phyloP scores from a whole-genome alignment of 116 monocot species.

The Papilionanthe hybrid region DNA sequence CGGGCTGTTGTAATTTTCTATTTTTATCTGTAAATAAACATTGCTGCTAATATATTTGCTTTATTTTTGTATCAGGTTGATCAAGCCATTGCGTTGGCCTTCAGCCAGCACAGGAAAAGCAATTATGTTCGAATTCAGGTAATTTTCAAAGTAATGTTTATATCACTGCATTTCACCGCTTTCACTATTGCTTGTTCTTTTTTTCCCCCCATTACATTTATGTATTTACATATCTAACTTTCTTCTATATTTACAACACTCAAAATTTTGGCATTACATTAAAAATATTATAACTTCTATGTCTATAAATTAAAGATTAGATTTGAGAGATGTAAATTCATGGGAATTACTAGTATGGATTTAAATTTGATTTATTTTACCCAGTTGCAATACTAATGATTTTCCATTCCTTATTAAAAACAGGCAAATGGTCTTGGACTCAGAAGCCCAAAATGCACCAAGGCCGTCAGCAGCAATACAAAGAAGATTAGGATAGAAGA shows the following conservation, averaged over 20 bases:
- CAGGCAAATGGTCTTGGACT: background rate
- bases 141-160: background rate
- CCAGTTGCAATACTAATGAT: too few species aligned
- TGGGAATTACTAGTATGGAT: too few species aligned
- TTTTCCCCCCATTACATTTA: too few species aligned
- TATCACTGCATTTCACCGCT: background rate
- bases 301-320: too few species aligned
- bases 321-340: too few species aligned
- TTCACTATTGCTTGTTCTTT: too few species aligned
- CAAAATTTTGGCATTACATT: too few species aligned
- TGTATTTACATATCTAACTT: too few species aligned
- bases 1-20: too few species aligned
- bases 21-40: background rate
- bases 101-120: constrained; percentile 43
- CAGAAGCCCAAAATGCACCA: background rate
- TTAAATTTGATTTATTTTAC: too few species aligned
- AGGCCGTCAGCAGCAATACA: background rate
- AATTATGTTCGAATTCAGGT: constrained; percentile 27
- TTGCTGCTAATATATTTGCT: background rate
- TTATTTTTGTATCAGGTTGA: constrained; percentile 46
- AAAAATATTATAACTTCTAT: too few species aligned
- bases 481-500: constrained; percentile 8
- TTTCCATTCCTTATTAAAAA: background rate
- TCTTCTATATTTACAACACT: too few species aligned
- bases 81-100: constrained; percentile 80